phyloP scores from a whole-genome alignment of 2,329 filamentous ascomycete genomes.

The Colletotrichum horii region DNA sequence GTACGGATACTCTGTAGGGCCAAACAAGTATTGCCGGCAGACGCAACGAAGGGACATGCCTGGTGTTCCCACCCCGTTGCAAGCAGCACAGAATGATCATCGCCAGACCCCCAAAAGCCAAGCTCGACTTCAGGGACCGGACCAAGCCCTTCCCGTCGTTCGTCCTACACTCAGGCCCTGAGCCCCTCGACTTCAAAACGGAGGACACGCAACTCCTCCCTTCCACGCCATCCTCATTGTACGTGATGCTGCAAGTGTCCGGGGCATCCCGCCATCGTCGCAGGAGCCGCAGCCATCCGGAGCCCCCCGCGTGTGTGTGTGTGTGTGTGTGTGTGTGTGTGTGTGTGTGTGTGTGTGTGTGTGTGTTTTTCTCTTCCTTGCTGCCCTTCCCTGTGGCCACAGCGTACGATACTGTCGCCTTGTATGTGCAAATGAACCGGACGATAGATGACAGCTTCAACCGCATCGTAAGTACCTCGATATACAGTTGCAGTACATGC shows the following conservation, averaged over 20 bases:
- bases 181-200: constrained; percentile 9
- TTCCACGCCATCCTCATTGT: constrained; percentile 4
- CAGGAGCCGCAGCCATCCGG: not conserved
- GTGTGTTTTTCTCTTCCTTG: too few species aligned
- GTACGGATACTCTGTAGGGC: not conserved
- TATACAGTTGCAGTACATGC: not conserved
- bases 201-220: constrained; percentile 3
- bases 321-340: too few species aligned
- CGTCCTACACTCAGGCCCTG: not conserved
- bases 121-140: not conserved
- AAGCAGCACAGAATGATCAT: not conserved
- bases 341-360: too few species aligned
- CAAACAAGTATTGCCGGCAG: not conserved
- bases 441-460: not conserved
- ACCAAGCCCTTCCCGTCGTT: constrained; percentile 1
- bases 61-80: not conserved
- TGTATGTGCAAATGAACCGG: not conserved
- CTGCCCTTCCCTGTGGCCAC: not conserved
- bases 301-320: not conserved
- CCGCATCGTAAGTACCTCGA: not conserved
- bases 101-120: not conserved
- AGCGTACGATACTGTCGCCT: not conserved
- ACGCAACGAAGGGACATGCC: not conserved
- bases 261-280: not conserved
- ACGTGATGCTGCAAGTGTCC: constrained; percentile 2